Base-by-base conservation (phyloP, 2,329 filamentous ascomycete genomes). In the Periconia digitata region DNA sequence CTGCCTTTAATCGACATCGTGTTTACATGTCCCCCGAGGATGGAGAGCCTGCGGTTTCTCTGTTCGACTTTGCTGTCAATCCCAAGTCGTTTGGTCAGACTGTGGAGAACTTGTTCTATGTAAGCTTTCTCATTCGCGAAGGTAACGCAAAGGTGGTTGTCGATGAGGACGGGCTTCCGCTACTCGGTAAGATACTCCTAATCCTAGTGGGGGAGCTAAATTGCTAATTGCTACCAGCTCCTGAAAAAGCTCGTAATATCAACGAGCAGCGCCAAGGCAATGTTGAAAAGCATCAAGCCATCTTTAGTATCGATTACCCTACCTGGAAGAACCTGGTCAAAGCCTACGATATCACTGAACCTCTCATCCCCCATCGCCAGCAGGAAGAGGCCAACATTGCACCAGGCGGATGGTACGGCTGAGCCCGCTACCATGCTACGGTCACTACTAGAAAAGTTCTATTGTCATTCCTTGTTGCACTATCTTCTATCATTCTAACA, bases 41-140 rank as follows among this genome's bases (percentile, higher is more conserved):
- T 24, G 41, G 20, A 1, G 89, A 89, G 15, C 23, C 61, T 13
- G 62, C 58, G 8, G 82, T 96, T 3, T 84, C 89, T 42, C 73
- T 96, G 12, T 87, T 96, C 69, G 85, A 87, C 44, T 97, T 96
- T 59, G 89, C 91, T 35, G 82, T 97, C 55, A 96, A 99, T 60
- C 94, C 94, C 0, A 76, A 76, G 34, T 95, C 90, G 0, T 99
- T 97, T 62, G 90, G 90, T 0, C 94, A 99, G 71, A 96, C 91
- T 0, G 85, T 99, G 6, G 94, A 99, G 69, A 99, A 99, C 62
- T 78, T 99, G 61, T 99, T 99, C 71, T 97, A 97, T 68, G 83
- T 96, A 59, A 95, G 90, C 67, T 99, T 99, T 65, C 75, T 99
- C 51, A 90, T 97, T 50, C 85, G 89, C 49, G 94, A 99, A 72